phyloP scores from a whole-genome alignment of 352 stramenopile genomes.

The Globisporangium takayamanum region DNA sequence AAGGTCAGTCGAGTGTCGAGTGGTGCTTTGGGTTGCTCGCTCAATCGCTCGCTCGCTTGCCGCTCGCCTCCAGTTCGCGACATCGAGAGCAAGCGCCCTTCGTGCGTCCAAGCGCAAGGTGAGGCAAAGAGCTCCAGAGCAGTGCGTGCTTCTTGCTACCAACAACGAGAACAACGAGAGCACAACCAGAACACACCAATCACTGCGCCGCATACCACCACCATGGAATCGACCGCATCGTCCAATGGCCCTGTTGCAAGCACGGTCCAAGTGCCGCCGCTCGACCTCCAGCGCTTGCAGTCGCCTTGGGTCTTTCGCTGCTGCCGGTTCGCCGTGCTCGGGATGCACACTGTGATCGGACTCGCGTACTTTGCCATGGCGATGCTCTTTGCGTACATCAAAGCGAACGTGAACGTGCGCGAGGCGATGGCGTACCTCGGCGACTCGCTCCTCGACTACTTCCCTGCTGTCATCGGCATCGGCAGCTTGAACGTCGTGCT shows the following conservation, averaged over 20 bases:
- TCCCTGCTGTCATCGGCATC: conserved; percentile 1
- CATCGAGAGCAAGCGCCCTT: no score
- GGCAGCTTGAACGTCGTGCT: conserved; percentile 1
- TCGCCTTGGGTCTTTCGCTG: conserved; percentile 2
- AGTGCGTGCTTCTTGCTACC: no score
- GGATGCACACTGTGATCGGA: conserved; percentile 1
- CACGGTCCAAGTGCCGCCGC: background rate
- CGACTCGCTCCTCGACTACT: conserved; percentile 2
- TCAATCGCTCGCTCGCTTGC: no score
- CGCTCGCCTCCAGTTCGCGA: no score
- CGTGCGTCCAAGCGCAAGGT: no score
- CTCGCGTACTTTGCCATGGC: conserved; percentile 4
- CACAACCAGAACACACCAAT: no score
- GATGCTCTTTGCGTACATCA: conserved; percentile 4
- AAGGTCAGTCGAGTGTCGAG: no score
- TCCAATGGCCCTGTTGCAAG: background rate
- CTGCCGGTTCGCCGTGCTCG: conserved; percentile 2
- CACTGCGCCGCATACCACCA: background rate
- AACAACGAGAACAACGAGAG: no score
- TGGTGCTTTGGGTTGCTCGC: no score
- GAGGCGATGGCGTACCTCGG: conserved; percentile 4
- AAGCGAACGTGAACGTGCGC: conserved; percentile 1
- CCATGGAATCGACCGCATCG: background rate
- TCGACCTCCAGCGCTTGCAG: no score
- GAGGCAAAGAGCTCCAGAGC: no score